Evolutionary conservation across 2,329 filamentous ascomycete species (phyloP).

Genomic region (Pseudocercospora fuligena): DNA sequence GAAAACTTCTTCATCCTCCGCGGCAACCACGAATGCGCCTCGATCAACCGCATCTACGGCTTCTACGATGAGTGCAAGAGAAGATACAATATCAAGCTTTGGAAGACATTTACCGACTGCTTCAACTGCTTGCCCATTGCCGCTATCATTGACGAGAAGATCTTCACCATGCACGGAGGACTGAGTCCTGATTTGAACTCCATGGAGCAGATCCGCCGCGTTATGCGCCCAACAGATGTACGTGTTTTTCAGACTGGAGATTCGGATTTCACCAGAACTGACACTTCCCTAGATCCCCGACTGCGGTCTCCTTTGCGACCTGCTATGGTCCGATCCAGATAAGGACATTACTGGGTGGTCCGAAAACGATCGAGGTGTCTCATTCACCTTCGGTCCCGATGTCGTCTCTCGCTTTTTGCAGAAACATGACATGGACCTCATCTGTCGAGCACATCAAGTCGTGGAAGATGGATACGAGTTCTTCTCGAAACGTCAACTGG

Average conservation of each 20-base stretch:
- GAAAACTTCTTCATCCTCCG: slow-evolving; percentile 99
- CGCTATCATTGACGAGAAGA: slow-evolving; percentile 99
- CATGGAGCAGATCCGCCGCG: slow-evolving; percentile 99
- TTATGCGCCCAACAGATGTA: slow-evolving; percentile 99
- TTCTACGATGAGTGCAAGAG: slow-evolving; percentile 99
- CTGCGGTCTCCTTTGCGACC: slow-evolving; percentile 94
- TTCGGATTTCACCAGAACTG: slow-evolving; percentile 19
- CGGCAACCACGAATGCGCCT: slow-evolving; percentile 98
- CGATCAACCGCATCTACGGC: slow-evolving; percentile 98
- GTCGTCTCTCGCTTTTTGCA: slow-evolving; percentile 96
- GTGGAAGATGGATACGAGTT: slow-evolving; percentile 99
- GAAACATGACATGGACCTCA: slow-evolving; percentile 99
- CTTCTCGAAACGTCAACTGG: slow-evolving; percentile 97
- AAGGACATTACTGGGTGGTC: slow-evolving; percentile 99
- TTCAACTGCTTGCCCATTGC: slow-evolving; percentile 99
- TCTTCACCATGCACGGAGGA: slow-evolving; percentile 99
- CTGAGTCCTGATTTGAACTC: slow-evolving; percentile 97
- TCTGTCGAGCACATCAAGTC: slow-evolving; percentile 97
- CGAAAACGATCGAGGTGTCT: slow-evolving; percentile 97
- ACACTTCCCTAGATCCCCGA: slow-evolving; percentile 77
- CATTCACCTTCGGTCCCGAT: slow-evolving; percentile 97
- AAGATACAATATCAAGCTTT: slow-evolving; percentile 98
- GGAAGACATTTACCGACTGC: slow-evolving; percentile 99
- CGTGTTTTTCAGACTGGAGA: slow-evolving; percentile 49
- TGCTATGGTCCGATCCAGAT: slow-evolving; percentile 97